Evolutionary conservation across 768 basidiomycete species (phyloP).

Genomic region (Auricularia sp.): DNA sequence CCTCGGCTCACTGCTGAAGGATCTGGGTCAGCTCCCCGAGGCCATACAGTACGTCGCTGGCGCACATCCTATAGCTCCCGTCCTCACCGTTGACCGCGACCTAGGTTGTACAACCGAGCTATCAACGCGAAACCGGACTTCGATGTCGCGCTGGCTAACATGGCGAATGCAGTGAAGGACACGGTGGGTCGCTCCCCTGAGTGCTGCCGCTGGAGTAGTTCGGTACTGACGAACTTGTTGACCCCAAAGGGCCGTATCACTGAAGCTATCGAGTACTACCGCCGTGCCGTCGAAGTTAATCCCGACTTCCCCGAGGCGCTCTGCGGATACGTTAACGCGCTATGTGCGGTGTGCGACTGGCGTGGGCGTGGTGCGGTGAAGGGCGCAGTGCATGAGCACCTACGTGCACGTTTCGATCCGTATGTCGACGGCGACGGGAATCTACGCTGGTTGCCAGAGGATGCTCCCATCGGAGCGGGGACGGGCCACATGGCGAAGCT

Average conservation of each 20-base stretch:
- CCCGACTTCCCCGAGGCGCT: constrained; percentile 38
- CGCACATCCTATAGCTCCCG: neutral
- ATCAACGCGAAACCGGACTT: constrained; percentile 34
- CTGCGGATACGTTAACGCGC: constrained; percentile 38
- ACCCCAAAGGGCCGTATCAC: constrained; percentile 28
- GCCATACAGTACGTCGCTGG: constrained; percentile 30
- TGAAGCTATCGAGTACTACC: constrained; percentile 38
- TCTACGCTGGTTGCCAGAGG: neutral
- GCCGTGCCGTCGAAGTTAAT: constrained; percentile 33
- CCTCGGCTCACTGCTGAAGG: constrained; percentile 41
- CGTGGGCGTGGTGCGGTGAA: constrained; percentile 22
- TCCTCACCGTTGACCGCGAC: neutral
- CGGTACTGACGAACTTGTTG: too few species aligned
- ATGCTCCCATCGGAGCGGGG: constrained; percentile 8
- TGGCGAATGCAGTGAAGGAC: constrained; percentile 44
- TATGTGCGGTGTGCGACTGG: constrained; percentile 39
- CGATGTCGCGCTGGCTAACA: constrained; percentile 42
- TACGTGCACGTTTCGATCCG: constrained; percentile 4
- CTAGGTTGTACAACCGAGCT: constrained; percentile 32
- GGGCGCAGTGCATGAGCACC: constrained; percentile 20
- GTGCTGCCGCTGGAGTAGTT: too few species aligned
- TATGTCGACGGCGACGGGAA: constrained; percentile 17
- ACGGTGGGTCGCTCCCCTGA: constrained; percentile 20
- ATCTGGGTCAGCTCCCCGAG: constrained; percentile 31
- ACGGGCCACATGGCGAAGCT: constrained; percentile 29